These are phyloP conservation scores for Cardamine chenopodiifolia DNA, from an alignment of 345 rosid genomes.

Conservation along the genomic window DNA sequence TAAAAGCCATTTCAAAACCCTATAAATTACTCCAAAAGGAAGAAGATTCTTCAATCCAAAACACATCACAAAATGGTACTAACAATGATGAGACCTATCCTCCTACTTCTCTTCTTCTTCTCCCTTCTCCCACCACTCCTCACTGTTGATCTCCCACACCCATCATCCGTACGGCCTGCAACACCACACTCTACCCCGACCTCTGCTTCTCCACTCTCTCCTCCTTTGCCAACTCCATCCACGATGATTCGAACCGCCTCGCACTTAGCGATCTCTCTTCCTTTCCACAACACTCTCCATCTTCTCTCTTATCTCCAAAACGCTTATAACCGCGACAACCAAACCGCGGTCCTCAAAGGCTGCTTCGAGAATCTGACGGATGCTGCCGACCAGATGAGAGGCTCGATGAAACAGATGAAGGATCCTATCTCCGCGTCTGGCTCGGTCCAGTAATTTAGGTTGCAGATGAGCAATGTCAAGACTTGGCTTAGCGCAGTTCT, in stretches of 20 bases:
- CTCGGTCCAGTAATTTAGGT: slow-evolving; percentile 54
- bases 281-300: slow-evolving; percentile 51
- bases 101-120: slow-evolving; percentile 28
- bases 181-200: slow-evolving; percentile 71
- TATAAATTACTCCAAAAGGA: slow-evolving; percentile 14
- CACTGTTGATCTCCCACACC: slow-evolving; percentile 34
- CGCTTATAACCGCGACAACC: background rate
- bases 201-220: slow-evolving; percentile 69
- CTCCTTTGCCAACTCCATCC: slow-evolving; percentile 56
- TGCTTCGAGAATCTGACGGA: slow-evolving; percentile 74
- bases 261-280: slow-evolving; percentile 63
- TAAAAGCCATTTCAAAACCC: slow-evolving; percentile 3
- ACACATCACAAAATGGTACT: slow-evolving; percentile 13
- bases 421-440: slow-evolving; percentile 35
- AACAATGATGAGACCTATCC: slow-evolving; percentile 12
- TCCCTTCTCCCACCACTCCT: slow-evolving; percentile 34
- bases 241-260: slow-evolving; percentile 54
- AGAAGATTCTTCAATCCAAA: slow-evolving; percentile 1
- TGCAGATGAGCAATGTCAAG: slow-evolving; percentile 79
- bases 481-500: slow-evolving; percentile 94
- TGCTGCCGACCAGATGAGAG: slow-evolving; percentile 71
- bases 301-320: slow-evolving; percentile 49
- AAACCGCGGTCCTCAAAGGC: slow-evolving; percentile 58
- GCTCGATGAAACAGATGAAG: slow-evolving; percentile 75
- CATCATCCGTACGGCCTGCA: slow-evolving; percentile 61